Evolutionary conservation across 2,329 filamentous ascomycete genomes (phyloP).

Genomic region (Xylaria sp.): DNA sequence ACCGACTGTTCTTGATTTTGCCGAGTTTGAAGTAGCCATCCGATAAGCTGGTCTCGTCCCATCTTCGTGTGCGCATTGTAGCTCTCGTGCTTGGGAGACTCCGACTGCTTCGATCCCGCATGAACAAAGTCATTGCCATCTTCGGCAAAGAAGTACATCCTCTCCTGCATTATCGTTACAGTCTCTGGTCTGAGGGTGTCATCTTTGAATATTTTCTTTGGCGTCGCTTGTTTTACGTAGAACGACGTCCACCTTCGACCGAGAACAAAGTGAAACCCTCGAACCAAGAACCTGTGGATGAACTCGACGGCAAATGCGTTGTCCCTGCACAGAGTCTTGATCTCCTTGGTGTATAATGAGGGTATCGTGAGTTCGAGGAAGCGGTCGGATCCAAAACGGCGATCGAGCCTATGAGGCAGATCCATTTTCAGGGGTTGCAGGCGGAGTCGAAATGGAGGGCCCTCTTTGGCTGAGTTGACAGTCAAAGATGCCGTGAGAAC

Average conservation of each 20-base stretch:
- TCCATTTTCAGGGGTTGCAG: conserved; percentile 47
- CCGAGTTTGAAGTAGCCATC: conserved; percentile 47
- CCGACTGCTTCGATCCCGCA: conserved; percentile 26
- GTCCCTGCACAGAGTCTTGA: conserved; percentile 31
- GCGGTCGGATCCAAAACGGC: conserved; percentile 53
- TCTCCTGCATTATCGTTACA: conserved; percentile 35
- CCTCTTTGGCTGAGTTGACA: conserved; percentile 32
- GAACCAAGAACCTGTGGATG: conserved; percentile 38
- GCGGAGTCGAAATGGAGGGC: conserved; percentile 41
- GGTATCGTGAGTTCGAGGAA: conserved; percentile 54
- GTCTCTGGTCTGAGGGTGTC: conserved; percentile 29
- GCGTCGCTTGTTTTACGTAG: conserved; percentile 36
- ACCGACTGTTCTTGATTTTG: conserved; percentile 42
- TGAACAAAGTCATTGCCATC: conserved; percentile 41
- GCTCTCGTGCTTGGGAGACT: conserved; percentile 25
- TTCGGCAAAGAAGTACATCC: conserved; percentile 52
- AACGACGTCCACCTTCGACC: conserved; percentile 47
- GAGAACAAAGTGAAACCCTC: conserved; percentile 38
- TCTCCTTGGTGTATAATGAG: conserved; percentile 28
- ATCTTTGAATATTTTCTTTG: conserved; percentile 37
- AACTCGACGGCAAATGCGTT: conserved; percentile 3
- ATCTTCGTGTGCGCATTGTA: conserved; percentile 25
- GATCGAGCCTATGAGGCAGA: conserved; percentile 45
- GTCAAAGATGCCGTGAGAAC: conserved; percentile 40
- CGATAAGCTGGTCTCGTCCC: conserved; percentile 40